These are phyloP conservation scores for Lycium barbarum DNA, from an alignment of 257 asterid species.

Conservation along the genomic window DNA sequence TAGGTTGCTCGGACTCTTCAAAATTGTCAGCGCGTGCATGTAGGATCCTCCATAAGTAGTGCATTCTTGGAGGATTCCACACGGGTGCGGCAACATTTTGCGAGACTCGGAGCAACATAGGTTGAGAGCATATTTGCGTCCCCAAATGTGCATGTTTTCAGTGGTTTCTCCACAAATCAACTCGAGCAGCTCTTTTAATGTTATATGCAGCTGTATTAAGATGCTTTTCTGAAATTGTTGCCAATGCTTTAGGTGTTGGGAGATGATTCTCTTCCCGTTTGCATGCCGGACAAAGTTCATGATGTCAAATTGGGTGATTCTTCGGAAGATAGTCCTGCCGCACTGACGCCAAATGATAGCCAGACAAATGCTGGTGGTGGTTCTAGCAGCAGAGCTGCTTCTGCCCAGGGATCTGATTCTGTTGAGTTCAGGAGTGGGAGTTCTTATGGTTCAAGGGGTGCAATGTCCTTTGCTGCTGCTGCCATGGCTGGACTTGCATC, in stretches of 20 bases:
- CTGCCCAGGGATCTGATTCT: slow-evolving; percentile 58
- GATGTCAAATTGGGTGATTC: slow-evolving; percentile 89
- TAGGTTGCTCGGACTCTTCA: neutral
- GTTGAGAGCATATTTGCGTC: neutral
- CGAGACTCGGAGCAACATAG: neutral
- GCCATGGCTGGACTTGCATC: slow-evolving; percentile 98
- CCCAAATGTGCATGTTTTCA: neutral
- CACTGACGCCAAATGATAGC: slow-evolving; percentile 57
- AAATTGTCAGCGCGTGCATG: neutral
- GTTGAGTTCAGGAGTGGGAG: slow-evolving; percentile 75
- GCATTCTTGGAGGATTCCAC: neutral
- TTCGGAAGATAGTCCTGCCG: slow-evolving; percentile 58
- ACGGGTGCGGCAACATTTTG: neutral
- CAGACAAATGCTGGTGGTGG: slow-evolving; percentile 68
- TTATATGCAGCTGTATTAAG: neutral
- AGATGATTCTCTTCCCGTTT: slow-evolving; percentile 73
- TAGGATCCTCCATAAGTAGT: neutral
- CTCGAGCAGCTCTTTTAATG: slow-evolving; percentile 10
- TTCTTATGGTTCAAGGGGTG: slow-evolving; percentile 89
- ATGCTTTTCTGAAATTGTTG: neutral
- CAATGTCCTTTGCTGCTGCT: slow-evolving; percentile 98
- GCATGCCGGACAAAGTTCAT: slow-evolving; percentile 85
- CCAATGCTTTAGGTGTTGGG: slow-evolving; percentile 64
- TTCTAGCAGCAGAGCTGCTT: slow-evolving; percentile 76
- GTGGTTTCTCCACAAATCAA: neutral